Evolutionary conservation across 2,329 filamentous ascomycete species (phyloP).

Genomic region (Simplicillium sp.): DNA sequence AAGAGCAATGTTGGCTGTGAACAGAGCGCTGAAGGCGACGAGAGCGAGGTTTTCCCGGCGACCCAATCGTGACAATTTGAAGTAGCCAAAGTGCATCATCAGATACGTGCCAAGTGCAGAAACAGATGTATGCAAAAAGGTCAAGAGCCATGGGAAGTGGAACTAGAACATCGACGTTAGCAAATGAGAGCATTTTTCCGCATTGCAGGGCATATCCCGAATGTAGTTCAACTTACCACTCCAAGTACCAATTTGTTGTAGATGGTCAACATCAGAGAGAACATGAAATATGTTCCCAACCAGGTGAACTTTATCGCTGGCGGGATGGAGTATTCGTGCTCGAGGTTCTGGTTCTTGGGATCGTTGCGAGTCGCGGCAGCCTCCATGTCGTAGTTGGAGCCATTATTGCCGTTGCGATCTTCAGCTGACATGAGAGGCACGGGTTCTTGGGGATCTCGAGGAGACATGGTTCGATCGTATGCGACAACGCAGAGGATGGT

Average conservation of each 20-base stretch:
- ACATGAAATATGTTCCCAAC: slow-evolving; percentile 42
- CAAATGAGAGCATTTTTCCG: background rate
- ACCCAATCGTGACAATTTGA: slow-evolving; percentile 41
- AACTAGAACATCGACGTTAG: slow-evolving; percentile 30
- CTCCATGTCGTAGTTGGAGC: slow-evolving; percentile 20
- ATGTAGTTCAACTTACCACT: slow-evolving; percentile 27
- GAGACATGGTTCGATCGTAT: slow-evolving; percentile 17
- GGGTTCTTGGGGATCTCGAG: slow-evolving; percentile 19
- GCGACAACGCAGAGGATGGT: no score
- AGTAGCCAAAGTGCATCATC: slow-evolving; percentile 41
- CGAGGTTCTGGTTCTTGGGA: slow-evolving; percentile 24
- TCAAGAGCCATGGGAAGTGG: slow-evolving; percentile 51
- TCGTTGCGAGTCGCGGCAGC: slow-evolving; percentile 17
- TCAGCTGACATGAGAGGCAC: slow-evolving; percentile 14
- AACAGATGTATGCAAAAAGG: slow-evolving; percentile 47
- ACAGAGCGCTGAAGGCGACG: slow-evolving; percentile 48
- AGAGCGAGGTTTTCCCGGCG: slow-evolving; percentile 45
- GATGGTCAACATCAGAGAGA: slow-evolving; percentile 38
- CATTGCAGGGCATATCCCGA: background rate
- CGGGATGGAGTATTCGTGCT: slow-evolving; percentile 34
- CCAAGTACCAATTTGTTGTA: slow-evolving; percentile 51
- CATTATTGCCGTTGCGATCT: background rate
- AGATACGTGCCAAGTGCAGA: slow-evolving; percentile 45
- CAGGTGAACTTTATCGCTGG: slow-evolving; percentile 37
- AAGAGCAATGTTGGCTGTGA: slow-evolving; percentile 54